Percentiles rank a stretch among this genome's conserved stretches.
Evolutionary conservation across 1,284 basidiomycete genomes (phyloP).

Genomic region (Coniophora puteana): DNA sequence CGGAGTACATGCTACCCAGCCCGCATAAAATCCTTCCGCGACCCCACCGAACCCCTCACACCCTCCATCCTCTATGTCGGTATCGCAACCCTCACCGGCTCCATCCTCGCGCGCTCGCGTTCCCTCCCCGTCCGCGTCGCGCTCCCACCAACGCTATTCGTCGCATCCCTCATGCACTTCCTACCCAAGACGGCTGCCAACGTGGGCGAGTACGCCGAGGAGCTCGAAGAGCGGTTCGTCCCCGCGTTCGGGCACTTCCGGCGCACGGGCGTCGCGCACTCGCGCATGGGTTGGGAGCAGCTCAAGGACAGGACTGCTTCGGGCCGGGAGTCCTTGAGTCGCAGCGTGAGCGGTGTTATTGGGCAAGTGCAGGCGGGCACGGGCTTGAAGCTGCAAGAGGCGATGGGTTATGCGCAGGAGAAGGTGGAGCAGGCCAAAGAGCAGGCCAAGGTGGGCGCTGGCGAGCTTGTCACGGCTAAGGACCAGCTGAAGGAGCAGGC

Average conservation of each 20-base stretch:
- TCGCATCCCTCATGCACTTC: constrained; percentile 71
- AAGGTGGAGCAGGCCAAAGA: constrained; percentile 1
- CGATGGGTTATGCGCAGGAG: constrained; percentile 36
- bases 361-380: constrained; percentile 65
- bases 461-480: neutral
- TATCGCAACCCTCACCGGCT: constrained; percentile 82
- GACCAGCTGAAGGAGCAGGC: constrained; percentile 6
- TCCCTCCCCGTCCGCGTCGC: constrained; percentile 59
- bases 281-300: constrained; percentile 53
- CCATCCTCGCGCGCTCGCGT: constrained; percentile 81
- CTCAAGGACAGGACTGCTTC: constrained; percentile 39
- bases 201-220: constrained; percentile 59
- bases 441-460: neutral
- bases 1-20: constrained; percentile 35
- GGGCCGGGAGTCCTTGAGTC: constrained; percentile 40
- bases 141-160: constrained; percentile 68
- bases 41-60: constrained; percentile 77
- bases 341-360: constrained; percentile 46
- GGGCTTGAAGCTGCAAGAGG: constrained; percentile 67
- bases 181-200: constrained; percentile 76
- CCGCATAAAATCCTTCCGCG: constrained; percentile 78
- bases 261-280: constrained; percentile 61
- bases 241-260: constrained; percentile 70
- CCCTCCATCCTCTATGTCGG: constrained; percentile 87
- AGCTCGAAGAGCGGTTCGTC: constrained; percentile 68